Evolutionary conservation across 176 grass and related monocot genomes (phyloP).

Genomic region (Chloris gayana): DNA sequence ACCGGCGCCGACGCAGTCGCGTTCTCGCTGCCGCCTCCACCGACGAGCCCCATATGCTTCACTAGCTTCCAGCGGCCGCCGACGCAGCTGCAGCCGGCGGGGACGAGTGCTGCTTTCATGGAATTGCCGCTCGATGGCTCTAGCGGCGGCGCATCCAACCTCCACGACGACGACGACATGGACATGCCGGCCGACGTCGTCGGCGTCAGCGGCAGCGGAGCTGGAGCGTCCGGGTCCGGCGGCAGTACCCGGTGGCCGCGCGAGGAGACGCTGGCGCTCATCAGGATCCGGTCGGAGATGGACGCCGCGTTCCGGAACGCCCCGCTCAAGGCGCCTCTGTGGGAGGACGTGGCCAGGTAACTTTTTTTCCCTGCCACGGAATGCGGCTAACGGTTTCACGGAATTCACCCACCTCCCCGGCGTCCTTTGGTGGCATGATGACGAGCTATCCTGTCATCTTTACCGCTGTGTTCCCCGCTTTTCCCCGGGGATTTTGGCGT

Average conservation of each 20-base stretch:
- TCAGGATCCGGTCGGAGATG: constrained; percentile 98
- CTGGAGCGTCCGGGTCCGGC: constrained; percentile 40
- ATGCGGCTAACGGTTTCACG: constrained; percentile 49
- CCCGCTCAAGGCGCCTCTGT: constrained; percentile 88
- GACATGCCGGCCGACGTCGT: constrained; percentile 37
- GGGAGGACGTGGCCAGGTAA: constrained; percentile 91
- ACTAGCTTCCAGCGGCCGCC: constrained; percentile 4
- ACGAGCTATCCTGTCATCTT: constrained; percentile 30
- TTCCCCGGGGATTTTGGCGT: constrained; percentile 11
- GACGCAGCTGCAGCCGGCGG: neutral
- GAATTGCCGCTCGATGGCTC: constrained; percentile 32
- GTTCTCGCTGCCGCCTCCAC: constrained; percentile 20
- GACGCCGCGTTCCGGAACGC: constrained; percentile 84
- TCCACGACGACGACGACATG: constrained; percentile 52
- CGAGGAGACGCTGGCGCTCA: constrained; percentile 88
- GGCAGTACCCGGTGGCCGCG: constrained; percentile 72
- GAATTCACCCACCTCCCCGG: constrained; percentile 29
- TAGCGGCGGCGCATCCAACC: neutral
- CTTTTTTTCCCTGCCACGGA: neutral
- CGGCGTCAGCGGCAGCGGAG: neutral
- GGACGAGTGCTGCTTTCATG: constrained; percentile 9
- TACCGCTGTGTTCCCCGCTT: neutral
- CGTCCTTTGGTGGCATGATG: constrained; percentile 47
- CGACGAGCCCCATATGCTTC: constrained; percentile 29
- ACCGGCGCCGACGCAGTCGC: neutral